Evolutionary conservation across 805 yeast species (phyloP).

Genomic region (Yamadazyma nakazawae): DNA sequence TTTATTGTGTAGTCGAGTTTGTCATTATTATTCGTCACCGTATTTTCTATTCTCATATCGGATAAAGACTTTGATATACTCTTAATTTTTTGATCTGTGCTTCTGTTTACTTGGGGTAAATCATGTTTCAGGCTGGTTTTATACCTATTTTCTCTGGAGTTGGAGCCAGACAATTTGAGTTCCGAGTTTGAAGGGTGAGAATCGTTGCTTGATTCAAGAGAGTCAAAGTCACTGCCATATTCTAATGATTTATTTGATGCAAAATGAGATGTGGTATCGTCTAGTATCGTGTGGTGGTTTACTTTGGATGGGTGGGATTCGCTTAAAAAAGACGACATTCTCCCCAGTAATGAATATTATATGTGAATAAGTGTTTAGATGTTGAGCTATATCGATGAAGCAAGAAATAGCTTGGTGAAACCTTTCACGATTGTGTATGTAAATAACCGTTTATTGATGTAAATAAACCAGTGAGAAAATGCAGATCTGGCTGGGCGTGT

Average conservation of each 20-base stretch:
- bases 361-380: neutral
- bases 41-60: slow-evolving; percentile 9
- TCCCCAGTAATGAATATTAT: neutral
- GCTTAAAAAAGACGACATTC: neutral
- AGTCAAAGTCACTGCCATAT: slow-evolving; percentile 1
- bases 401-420: neutral
- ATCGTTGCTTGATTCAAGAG: slow-evolving; percentile 10
- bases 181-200: slow-evolving; percentile 12
- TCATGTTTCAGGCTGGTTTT: too few relatives aligned
- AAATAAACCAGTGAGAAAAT: neutral
- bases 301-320: neutral
- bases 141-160: too few relatives aligned
- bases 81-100: slow-evolving; percentile 14
- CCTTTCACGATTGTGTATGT: neutral
- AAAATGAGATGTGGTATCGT: slow-evolving; percentile 6
- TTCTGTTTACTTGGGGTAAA: neutral
- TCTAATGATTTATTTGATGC: neutral
- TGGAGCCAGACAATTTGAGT: too few relatives aligned
- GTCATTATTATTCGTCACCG: neutral
- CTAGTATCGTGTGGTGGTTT: neutral
- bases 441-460: neutral
- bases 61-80: slow-evolving; percentile 14
- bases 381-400: neutral
- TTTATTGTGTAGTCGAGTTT: slow-evolving; percentile 8
- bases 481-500: too few relatives aligned